Conservation (phyloP, 2,329 filamentous ascomycete genomes). For the Sordariomycetes sp. region DNA sequence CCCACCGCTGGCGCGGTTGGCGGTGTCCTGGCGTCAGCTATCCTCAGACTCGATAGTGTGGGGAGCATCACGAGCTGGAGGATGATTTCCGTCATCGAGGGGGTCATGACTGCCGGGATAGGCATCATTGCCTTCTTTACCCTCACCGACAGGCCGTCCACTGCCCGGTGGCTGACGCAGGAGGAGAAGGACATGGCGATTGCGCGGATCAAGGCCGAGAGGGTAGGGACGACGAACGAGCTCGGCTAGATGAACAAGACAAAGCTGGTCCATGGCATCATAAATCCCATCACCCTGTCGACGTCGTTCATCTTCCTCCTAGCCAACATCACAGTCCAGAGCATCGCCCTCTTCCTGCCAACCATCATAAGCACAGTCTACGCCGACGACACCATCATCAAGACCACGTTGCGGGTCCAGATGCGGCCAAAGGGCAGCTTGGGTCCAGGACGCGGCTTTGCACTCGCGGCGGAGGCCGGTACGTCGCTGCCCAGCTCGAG, state of each 20-base stretch:
- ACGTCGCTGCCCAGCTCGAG: too few relatives aligned
- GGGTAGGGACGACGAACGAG: slow-evolving; percentile 36
- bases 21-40: slow-evolving; percentile 58
- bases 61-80: slow-evolving; percentile 54
- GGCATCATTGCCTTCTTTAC: slow-evolving; percentile 34
- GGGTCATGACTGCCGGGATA: slow-evolving; percentile 31
- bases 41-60: slow-evolving; percentile 56
- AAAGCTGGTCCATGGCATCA: slow-evolving; percentile 43
- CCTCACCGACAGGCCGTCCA: slow-evolving; percentile 46
- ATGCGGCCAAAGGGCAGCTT: slow-evolving; percentile 9
- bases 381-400: slow-evolving; percentile 15
- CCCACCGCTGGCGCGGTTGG: slow-evolving; percentile 62
- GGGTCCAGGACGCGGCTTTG: too few relatives aligned
- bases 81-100: slow-evolving; percentile 71
- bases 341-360: slow-evolving; percentile 28
- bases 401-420: too few relatives aligned
- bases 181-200: slow-evolving; percentile 44
- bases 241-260: slow-evolving; percentile 40
- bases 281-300: slow-evolving; percentile 19
- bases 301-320: slow-evolving; percentile 9
- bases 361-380: slow-evolving; percentile 11
- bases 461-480: too few relatives aligned
- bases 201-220: slow-evolving; percentile 26
- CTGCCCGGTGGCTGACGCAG: slow-evolving; percentile 32
- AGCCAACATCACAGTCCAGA: slow-evolving; percentile 12